Base-by-base conservation (phyloP, 2,329 filamentous ascomycete genomes). In the Magnaporthiopsis poae region DNA sequence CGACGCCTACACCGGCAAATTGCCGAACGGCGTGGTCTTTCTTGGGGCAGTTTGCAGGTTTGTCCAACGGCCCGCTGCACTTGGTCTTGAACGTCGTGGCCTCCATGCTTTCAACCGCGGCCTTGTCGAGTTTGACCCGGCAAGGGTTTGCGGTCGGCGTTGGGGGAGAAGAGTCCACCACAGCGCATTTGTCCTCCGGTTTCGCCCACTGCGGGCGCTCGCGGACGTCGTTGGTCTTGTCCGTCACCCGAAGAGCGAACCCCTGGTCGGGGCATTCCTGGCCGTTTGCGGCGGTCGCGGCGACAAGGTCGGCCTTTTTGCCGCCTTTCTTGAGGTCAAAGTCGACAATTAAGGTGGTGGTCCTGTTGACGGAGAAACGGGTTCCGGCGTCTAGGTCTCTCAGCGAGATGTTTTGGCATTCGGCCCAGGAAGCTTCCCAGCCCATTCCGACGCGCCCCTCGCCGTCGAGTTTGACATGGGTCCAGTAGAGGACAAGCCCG, bases 111-210 rank as follows among this genome's bases (percentile, higher is more conserved):
- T 18, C 29, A 65, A 15, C 60, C 46, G 29, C 21, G 31, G 60
- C 65, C 25, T 67, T 61, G 62, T 63, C 64, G 15, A 69, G 67
- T 35, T 67, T 61, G 39, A 63, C 67, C 15, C 35, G 18, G 61
- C 61, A 62, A n/a, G 61, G 61, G 18, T 62, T 62, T 13, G 61
- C 31, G 61, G 61, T 36, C 18, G 61, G 29, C 18, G 61, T 62
- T 13, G 61, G 61, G 61, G 61, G 39, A 27, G 61, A 18, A 29
- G 29, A 46, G 39, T 46, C 61, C 61, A 62, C 25, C 18, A 62
- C 61, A 0, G 27, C 29, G 15, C 61, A 62, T 3, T 5, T 56
- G 15, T 18, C 13, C 15, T 1, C 3, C 3, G 2, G 13, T 1
- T 46, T 0, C 39, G 13, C 18, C 15, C 5, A 13, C 5, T 9